Conservation (phyloP, 768 basidiomycete genomes). For the Tulasnella sp. region DNA sequence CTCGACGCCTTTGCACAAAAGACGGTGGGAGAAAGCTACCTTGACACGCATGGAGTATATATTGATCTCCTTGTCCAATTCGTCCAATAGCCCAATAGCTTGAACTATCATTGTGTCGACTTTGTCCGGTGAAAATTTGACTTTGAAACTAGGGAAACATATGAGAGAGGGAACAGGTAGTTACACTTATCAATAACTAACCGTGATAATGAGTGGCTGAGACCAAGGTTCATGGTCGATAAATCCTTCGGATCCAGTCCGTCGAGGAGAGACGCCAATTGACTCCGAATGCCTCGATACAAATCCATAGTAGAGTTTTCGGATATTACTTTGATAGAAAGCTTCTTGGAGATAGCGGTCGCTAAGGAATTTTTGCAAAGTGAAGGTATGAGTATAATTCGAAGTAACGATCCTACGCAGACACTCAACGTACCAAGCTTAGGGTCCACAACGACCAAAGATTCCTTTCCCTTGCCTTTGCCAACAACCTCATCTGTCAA, state of each 20-base stretch:
- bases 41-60: constrained; percentile 99
- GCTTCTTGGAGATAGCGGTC: constrained; percentile 83
- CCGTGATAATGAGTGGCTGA: constrained; percentile 95
- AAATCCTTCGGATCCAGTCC: constrained; percentile 90
- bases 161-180: background rate
- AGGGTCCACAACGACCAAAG: constrained; percentile 71
- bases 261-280: constrained; percentile 76
- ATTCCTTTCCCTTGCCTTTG: constrained; percentile 86
- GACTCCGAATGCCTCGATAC: constrained; percentile 90
- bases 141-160: constrained; percentile 68
- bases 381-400: background rate
- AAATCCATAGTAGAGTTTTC: constrained; percentile 58
- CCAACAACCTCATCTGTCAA: constrained; percentile 73
- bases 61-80: constrained; percentile 99
- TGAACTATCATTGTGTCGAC: constrained; percentile 99
- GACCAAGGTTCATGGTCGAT: constrained; percentile 94
- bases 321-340: constrained; percentile 74
- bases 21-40: constrained; percentile 36
- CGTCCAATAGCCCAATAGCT: constrained; percentile 94
- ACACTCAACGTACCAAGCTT: constrained; percentile 59
- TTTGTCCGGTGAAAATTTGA: constrained; percentile 99
- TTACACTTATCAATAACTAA: constrained; percentile 27
- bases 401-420: too few species aligned
- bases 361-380: constrained; percentile 33
- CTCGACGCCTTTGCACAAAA: constrained; percentile 1